Evolutionary conservation across 371 early-diverging fungal species (phyloP).

Genomic region (Umbelopsis sp.): DNA sequence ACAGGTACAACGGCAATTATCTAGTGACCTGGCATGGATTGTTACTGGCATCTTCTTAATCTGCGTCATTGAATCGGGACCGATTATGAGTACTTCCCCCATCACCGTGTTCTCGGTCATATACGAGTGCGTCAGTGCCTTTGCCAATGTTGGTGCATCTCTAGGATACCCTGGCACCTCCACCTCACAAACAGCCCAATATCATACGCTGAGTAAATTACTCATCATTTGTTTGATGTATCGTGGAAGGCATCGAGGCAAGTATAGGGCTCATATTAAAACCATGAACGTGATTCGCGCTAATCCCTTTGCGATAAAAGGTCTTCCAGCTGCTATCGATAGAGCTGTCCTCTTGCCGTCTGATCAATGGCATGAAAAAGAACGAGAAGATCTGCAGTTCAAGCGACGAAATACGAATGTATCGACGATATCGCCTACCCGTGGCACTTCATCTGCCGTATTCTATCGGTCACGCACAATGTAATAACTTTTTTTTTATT

Average conservation of each 20-base stretch:
- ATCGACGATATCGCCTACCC: slow-evolving; percentile 4
- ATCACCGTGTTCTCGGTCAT: slow-evolving; percentile 41
- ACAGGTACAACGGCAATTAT: slow-evolving; percentile 47
- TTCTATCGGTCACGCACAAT: slow-evolving; percentile 17
- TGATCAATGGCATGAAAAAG: slow-evolving; percentile 40
- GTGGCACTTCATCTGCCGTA: background rate
- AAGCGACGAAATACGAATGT: slow-evolving; percentile 31
- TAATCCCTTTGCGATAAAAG: slow-evolving; percentile 21
- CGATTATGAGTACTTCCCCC: slow-evolving; percentile 43
- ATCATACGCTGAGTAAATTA: slow-evolving; percentile 39
- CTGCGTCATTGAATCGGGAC: slow-evolving; percentile 33
- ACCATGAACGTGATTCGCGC: background rate
- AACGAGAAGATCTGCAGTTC: slow-evolving; percentile 29
- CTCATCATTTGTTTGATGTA: slow-evolving; percentile 47
- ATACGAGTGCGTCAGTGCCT: slow-evolving; percentile 49
- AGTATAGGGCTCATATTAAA: background rate
- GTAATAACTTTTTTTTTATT: slow-evolving; percentile 20
- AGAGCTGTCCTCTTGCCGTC: slow-evolving; percentile 50
- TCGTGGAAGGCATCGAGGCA: slow-evolving; percentile 49
- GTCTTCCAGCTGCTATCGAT: slow-evolving; percentile 50
- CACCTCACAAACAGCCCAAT: slow-evolving; percentile 43
- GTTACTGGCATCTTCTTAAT: slow-evolving; percentile 42
- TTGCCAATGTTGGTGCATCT: slow-evolving; percentile 47
- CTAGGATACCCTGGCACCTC: slow-evolving; percentile 40
- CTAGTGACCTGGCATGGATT: slow-evolving; percentile 51